Evolutionary conservation across 2,329 filamentous ascomycete genomes (phyloP).

Genomic region (Venturia effusa): DNA sequence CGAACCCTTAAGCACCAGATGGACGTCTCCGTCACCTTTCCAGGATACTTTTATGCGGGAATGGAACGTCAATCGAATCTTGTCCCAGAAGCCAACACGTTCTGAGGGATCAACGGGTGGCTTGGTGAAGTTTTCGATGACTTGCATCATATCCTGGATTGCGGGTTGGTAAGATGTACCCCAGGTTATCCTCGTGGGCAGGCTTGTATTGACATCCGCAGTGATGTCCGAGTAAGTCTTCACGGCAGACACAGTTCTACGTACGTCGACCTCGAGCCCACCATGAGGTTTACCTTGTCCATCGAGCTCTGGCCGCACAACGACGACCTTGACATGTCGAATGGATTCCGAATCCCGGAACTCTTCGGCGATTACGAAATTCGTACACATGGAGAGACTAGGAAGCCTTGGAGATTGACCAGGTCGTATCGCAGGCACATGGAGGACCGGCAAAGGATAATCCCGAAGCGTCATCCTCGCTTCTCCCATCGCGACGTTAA

Average conservation of each 20-base stretch:
- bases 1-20: slow-evolving; percentile 76
- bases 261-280: slow-evolving; percentile 74
- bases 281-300: slow-evolving; percentile 46
- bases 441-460: slow-evolving; percentile 84
- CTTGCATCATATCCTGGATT: slow-evolving; percentile 99
- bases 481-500: slow-evolving; percentile 85
- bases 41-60: slow-evolving; percentile 81
- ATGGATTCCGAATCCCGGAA: slow-evolving; percentile 72
- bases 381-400: slow-evolving; percentile 73
- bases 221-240: slow-evolving; percentile 93
- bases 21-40: slow-evolving; percentile 93
- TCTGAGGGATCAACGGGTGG: slow-evolving; percentile 90
- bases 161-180: slow-evolving; percentile 95
- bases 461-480: slow-evolving; percentile 77
- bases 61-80: slow-evolving; percentile 88
- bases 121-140: slow-evolving; percentile 94
- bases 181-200: slow-evolving; percentile 92
- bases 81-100: slow-evolving; percentile 95
- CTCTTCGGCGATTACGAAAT: slow-evolving; percentile 95
- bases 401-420: slow-evolving; percentile 70
- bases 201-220: slow-evolving; percentile 84
- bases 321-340: slow-evolving; percentile 68
- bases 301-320: slow-evolving; percentile 60
- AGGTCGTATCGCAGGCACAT: slow-evolving; percentile 72
- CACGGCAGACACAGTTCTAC: slow-evolving; percentile 83